These are phyloP conservation scores for Protomyces arabidopsidicola DNA, from an alignment of 1,139 yeast genomes.

Conservation along the genomic window DNA sequence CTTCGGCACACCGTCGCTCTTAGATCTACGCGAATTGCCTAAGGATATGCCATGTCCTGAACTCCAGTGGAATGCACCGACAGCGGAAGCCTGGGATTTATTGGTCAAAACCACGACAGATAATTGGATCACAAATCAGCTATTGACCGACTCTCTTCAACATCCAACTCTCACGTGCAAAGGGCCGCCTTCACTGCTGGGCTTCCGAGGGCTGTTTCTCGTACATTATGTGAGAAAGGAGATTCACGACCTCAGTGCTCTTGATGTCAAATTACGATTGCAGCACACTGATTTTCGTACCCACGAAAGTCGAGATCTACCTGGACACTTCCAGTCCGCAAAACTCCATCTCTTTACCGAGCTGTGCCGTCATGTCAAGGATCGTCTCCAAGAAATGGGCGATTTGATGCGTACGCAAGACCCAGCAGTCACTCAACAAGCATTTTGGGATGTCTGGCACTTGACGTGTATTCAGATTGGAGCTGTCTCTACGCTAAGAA, in stretches of 20 bases:
- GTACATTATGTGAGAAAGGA: background rate
- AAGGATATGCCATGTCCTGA: background rate
- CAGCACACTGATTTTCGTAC: no score
- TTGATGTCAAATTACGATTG: background rate
- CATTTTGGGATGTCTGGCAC: background rate
- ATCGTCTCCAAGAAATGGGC: background rate
- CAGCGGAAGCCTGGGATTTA: background rate
- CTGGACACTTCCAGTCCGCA: no score
- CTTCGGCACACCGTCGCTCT: background rate
- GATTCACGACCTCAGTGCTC: background rate
- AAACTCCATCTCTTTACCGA: no score
- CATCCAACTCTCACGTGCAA: no score
- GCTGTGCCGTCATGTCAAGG: background rate
- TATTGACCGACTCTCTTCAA: no score
- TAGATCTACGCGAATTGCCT: background rate
- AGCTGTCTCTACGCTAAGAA: background rate
- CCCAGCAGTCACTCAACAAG: background rate
- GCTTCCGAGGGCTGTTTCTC: background rate
- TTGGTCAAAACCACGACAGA: background rate
- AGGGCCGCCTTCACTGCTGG: background rate
- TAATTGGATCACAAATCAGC: no score
- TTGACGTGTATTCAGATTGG: background rate
- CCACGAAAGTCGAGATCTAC: background rate
- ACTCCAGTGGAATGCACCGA: background rate
- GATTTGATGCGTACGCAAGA: no score